Evolutionary conservation across 169 alveolate species (phyloP), one percentile per base, ranked within the genome.

Genomic region (Cryptosporidium meleagridis): DNA sequence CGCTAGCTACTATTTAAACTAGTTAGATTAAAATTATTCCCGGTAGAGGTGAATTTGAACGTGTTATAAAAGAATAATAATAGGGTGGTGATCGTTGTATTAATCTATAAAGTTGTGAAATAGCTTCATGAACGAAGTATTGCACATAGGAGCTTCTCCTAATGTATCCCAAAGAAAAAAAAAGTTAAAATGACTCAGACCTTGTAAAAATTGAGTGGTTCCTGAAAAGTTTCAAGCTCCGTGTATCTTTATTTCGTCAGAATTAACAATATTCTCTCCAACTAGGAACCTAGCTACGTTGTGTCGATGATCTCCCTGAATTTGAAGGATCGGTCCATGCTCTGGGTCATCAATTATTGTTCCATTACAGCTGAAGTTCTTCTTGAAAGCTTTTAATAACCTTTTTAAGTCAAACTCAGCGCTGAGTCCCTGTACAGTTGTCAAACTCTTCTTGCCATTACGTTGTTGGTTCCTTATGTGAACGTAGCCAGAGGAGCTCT

Each of bases 351-450:
- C 95, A 35, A 96, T 95, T 52, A 96, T 96, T 75, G 98, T 96
- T 45, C 98, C 98, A 93, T 96, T 96, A 91, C 98, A 96, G 86
- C 97, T 95, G 93, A 96, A 96, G 87, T 96, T 94, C 61, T 96
- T 96, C 92, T 97, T 96, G 70, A 96, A 92, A 59, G 98, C 98
- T 53, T 97, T 94, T 84, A 96, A 97, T 93, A 96, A 92, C 87
- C 97, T 96, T 89, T 97, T 96, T 87, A 94, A 86, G 93, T 96
- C 98, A 91, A 95, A 96, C 53, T 95, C 94, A 86, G 94, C 95
- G 75, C 95, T 96, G 59, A 96, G 95, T 67, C 98, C 98, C 92
- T 96, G 98, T 75, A 96, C 98, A 53, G 98, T 96, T 67, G 98
- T 96, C 41, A 96, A 96, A 85, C 98, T 95, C 92, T 96, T 96